These are phyloP conservation scores for Staphylotrichum tortipilum DNA, from an alignment of 495 filamentous ascomycete genomes.

Conservation along the genomic window DNA sequence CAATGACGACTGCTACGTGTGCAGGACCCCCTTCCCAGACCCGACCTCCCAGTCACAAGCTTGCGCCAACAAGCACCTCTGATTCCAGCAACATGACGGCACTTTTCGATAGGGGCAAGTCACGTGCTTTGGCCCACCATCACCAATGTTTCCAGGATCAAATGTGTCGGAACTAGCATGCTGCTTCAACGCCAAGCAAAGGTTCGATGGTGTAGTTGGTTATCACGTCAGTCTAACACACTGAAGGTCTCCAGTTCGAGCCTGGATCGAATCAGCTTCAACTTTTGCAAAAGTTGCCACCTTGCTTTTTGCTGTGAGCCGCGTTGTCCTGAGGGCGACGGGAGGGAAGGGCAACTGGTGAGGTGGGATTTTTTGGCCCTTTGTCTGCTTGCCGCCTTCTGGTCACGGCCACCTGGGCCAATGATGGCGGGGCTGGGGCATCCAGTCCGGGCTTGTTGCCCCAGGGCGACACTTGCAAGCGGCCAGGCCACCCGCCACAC, in stretches of 20 bases:
- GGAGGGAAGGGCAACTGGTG: background rate
- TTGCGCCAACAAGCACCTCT: constrained; percentile 11
- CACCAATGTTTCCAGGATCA: too few relatives aligned
- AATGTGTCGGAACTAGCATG: too few relatives aligned
- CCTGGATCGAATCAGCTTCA: constrained; percentile 20
- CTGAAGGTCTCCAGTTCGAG: constrained; percentile 18
- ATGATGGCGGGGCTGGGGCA: too few relatives aligned
- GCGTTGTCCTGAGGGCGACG: too few relatives aligned
- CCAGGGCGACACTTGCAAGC: too few relatives aligned
- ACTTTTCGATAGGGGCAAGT: too few relatives aligned
- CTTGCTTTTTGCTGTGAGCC: background rate
- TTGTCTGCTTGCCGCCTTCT: too few relatives aligned
- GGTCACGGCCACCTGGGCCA: too few relatives aligned
- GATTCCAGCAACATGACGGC: constrained; percentile 10
- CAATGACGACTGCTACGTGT: constrained; percentile 32
- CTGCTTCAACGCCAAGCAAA: background rate
- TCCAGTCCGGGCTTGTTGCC: too few relatives aligned
- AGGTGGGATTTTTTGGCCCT: background rate
- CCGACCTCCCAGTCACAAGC: constrained; percentile 24
- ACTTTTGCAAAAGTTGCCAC: background rate
- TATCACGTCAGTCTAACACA: constrained; percentile 13
- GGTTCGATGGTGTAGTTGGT: constrained; percentile 28
- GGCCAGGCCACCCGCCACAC: too few relatives aligned
- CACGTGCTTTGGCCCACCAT: too few relatives aligned
- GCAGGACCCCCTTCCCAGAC: constrained; percentile 19